Percentiles rank a stretch among this genome's conserved stretches.
These are phyloP conservation scores for Dictyophora rubrovolvata DNA, from an alignment of 768 basidiomycete species.

Conservation along the genomic window DNA sequence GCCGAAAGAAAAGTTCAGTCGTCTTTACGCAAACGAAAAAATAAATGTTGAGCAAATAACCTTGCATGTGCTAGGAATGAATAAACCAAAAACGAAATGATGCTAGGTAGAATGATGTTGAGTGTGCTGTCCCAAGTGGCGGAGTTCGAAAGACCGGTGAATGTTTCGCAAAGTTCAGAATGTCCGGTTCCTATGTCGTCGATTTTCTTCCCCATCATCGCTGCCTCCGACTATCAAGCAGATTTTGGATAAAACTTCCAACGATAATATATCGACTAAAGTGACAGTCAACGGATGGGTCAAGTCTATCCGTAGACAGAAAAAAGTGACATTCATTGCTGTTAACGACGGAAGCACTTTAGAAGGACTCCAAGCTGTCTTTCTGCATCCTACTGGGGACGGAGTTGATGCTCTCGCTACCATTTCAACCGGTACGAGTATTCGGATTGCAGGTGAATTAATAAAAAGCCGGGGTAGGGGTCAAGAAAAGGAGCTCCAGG, in stretches of 20 bases:
- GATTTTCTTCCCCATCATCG: neutral
- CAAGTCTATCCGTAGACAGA: slow-evolving; percentile 76
- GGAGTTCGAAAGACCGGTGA: neutral
- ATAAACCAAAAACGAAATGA: neutral
- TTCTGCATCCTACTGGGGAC: slow-evolving; percentile 20
- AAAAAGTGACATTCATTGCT: slow-evolving; percentile 77
- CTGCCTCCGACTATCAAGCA: slow-evolving; percentile 13
- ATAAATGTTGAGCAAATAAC: neutral
- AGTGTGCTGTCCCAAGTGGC: neutral
- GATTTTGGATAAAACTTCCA: neutral
- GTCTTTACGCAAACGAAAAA: neutral
- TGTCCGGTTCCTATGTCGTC: neutral
- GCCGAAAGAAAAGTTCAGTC: no score
- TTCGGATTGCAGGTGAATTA: slow-evolving; percentile 39
- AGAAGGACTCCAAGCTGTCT: slow-evolving; percentile 69
- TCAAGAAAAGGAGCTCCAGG: slow-evolving; percentile 45
- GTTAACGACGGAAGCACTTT: slow-evolving; percentile 71
- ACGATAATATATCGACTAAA: neutral
- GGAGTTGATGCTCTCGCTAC: slow-evolving; percentile 19
- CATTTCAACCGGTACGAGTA: slow-evolving; percentile 45
- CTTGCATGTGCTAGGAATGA: neutral
- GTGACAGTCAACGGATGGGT: slow-evolving; percentile 72
- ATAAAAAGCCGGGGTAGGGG: slow-evolving; percentile 36
- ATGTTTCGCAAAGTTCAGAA: neutral
- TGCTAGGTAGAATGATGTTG: neutral